Evolutionary conservation across 1,284 basidiomycete species (phyloP).

Genomic region (Thecaphora thlaspeos): DNA sequence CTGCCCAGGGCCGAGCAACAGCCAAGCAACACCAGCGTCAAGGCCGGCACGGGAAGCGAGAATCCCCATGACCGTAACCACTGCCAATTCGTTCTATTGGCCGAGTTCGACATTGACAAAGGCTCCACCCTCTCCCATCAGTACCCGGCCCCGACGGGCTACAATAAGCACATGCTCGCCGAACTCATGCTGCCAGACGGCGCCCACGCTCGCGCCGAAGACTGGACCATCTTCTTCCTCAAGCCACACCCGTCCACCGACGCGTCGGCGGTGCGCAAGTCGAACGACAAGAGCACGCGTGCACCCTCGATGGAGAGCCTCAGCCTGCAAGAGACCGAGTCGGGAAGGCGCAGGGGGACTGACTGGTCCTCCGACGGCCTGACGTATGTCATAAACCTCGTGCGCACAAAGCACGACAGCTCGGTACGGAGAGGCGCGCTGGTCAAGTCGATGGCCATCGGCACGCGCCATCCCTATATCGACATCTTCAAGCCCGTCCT

Average conservation of each 20-base stretch:
- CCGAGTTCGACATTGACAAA: slow-evolving; percentile 53
- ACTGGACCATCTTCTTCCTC: slow-evolving; percentile 98
- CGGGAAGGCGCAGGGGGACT: neutral
- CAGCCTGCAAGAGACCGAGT: neutral
- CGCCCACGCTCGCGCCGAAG: slow-evolving; percentile 86
- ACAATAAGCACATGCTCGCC: slow-evolving; percentile 68
- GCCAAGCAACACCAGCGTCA: no score
- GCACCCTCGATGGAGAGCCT: neutral
- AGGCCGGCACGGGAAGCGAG: no score
- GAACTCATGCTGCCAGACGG: slow-evolving; percentile 99
- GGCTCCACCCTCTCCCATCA: slow-evolving; percentile 48
- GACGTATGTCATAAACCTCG: slow-evolving; percentile 84
- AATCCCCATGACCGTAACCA: slow-evolving; percentile 1
- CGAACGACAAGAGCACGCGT: neutral
- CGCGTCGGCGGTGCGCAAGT: neutral
- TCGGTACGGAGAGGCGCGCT: slow-evolving; percentile 82
- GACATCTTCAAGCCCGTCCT: slow-evolving; percentile 98
- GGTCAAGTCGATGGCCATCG: slow-evolving; percentile 94
- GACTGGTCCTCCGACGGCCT: slow-evolving; percentile 27
- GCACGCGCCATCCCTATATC: slow-evolving; percentile 90
- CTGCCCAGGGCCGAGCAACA: no score
- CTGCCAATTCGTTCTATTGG: slow-evolving; percentile 50
- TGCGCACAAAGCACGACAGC: slow-evolving; percentile 92
- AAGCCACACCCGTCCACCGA: slow-evolving; percentile 7
- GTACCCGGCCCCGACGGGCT: slow-evolving; percentile 42